Percentiles rank a stretch among this genome's conserved stretches.
These are phyloP conservation scores for Rhinocladiella mackenziei DNA, from an alignment of 2,329 filamentous ascomycete species.

Conservation along the genomic window DNA sequence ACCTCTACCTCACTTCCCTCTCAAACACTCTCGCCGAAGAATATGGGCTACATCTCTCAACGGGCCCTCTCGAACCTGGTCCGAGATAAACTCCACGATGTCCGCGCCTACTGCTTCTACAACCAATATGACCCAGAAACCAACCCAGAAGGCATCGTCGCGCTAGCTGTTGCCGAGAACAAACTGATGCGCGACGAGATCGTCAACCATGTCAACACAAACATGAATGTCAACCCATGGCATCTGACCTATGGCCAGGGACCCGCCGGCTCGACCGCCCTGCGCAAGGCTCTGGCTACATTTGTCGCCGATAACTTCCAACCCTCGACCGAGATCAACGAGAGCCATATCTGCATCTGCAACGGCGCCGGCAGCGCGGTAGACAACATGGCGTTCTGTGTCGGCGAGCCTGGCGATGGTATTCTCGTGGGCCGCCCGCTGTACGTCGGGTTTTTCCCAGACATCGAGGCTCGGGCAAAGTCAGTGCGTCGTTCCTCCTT, in stretches of 20 bases:
- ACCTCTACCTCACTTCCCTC: background rate
- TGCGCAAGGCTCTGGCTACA: constrained; percentile 30
- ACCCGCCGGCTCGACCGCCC: constrained; percentile 31
- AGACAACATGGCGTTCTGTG: constrained; percentile 41
- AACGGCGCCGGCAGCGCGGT: constrained; percentile 32
- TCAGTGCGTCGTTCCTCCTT: too few relatives aligned
- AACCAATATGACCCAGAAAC: constrained; percentile 21
- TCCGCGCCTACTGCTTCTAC: constrained; percentile 22
- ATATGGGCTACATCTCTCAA: constrained; percentile 10
- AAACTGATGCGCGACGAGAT: constrained; percentile 25
- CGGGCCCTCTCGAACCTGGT: constrained; percentile 17
- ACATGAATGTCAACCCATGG: constrained; percentile 18
- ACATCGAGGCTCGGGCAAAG: constrained; percentile 45
- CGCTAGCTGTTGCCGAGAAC: constrained; percentile 26
- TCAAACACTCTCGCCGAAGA: background rate
- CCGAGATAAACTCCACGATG: constrained; percentile 15
- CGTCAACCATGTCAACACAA: constrained; percentile 17
- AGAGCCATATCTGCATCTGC: constrained; percentile 33
- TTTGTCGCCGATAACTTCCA: constrained; percentile 35
- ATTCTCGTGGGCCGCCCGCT: constrained; percentile 46
- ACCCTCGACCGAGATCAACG: constrained; percentile 29
- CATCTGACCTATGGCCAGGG: constrained; percentile 39
- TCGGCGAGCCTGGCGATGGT: constrained; percentile 45
- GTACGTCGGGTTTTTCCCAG: constrained; percentile 49
- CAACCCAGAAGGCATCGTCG: constrained; percentile 22